Evolutionary conservation across 1,284 basidiomycete genomes (phyloP), one percentile per base, ranked within the genome.

Genomic region (Neonothopanus nambi): DNA sequence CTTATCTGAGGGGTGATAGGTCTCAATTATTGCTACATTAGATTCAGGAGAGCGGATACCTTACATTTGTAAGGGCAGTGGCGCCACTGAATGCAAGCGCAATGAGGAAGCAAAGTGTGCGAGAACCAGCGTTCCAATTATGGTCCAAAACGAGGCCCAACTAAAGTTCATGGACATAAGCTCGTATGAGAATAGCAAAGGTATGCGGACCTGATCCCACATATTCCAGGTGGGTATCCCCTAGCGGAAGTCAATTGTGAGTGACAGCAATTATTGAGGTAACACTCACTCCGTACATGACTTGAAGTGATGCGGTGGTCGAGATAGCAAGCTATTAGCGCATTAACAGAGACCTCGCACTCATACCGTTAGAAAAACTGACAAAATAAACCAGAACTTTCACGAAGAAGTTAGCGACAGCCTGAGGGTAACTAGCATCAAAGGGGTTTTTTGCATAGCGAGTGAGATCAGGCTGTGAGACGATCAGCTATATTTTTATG

Each of bases 381-480:
- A 51, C 50, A 37, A 51, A 51, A 21, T 44, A 51, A 5, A 43
- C 26, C 33, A 51, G 28, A n/a, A 44, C 17, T 36, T 51, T 51
- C n/a, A 51, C 41, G 21, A 41, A 18, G 15, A 51, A 23, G 23
- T 42, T 51, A 3, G 50, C 50, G 37, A 51, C 36, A 11, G 50
- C 50, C 28, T 44, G 50, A 20, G 50, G 50, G 38, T 51, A 51
- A 24, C 50, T 51, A 6, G 50, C 50, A 30, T 51, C 50, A 21
- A 43, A 45, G 4, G 39, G 39, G 17, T 15, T 51, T n/a, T 41
- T 40, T 21, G 50, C 50, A 45, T 51, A 51, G 5, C 50, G 24
- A 20, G 50, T 51, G 11, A 51, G 33, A 23, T 51, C 50, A 15
- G 50, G 50, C 33, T 51, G 50, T 8, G 50, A 51, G 24, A 51